Base-by-base conservation (phyloP, 306 rosid species). In the Dicorynia guianensis region DNA sequence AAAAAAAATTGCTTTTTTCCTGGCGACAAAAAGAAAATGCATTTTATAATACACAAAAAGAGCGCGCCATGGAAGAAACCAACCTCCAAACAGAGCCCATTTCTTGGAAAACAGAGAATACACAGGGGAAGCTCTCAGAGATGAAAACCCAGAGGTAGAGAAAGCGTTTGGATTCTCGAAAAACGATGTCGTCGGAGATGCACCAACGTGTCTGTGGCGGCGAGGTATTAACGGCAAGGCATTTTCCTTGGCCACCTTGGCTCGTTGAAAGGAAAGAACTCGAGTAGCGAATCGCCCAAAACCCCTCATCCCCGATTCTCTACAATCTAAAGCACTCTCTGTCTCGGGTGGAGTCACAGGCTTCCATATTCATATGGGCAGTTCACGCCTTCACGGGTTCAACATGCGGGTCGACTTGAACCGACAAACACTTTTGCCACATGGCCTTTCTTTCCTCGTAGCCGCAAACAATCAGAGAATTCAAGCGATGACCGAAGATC, bases 221-320 rank as follows among this genome's bases (percentile, higher is more conserved):
- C 74, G 76, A 74, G 71, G 70, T 6, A 70, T 39, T 18, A 66
- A 73, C 12, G 42, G 72, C 6, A 65, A 36, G 33, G 18, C 44
- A 12, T 66, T 20, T 17, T 59, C 40, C 3, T 36, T 46, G 7
- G 47, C 55, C 9, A 66, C 47, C 49, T 71, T 43, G 5, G 75
- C 4, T 64, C 6, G 53, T 38, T 58, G 80, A 39, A 12, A 1
- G 1, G 30, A 18, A 80, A 80, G 56, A 78, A 65, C 52, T 25
- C 89, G 84, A 75, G 69, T 54, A 7, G 84, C 79, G 52, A 88
- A 69, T 75, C 90, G 86, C 25, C 83, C 75, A 0, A 86, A 39
- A 3, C 67, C 75, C 53, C 81, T 91, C 97, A 89, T 86, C 8
- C 20, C n/a, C 18, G 30, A 14, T 66, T 25, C 71, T 8, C 71